Evolutionary conservation across 192 early-diverging fungal genomes (phyloP).

Genomic region (Dispira simplex): DNA sequence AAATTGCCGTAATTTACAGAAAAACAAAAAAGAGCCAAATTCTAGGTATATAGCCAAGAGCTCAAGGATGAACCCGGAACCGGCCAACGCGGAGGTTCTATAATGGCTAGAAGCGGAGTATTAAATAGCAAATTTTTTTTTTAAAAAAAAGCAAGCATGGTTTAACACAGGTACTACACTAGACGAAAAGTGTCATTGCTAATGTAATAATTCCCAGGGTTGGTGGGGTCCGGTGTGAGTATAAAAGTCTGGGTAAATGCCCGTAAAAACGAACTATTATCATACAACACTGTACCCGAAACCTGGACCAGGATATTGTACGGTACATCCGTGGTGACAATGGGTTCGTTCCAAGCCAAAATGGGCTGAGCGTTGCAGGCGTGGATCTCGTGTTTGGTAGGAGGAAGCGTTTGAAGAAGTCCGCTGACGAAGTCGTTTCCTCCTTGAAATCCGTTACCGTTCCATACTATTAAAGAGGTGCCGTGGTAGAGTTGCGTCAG

Average conservation of each 20-base stretch:
- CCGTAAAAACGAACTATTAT: background rate
- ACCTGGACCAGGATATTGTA: slow-evolving; percentile 7
- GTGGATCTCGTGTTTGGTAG: slow-evolving; percentile 8
- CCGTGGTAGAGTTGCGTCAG: background rate
- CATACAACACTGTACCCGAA: background rate
- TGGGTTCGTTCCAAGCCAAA: slow-evolving; percentile 3
- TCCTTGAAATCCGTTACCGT: background rate
- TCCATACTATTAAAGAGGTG: slow-evolving; percentile 6
- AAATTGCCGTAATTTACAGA: too few species aligned
- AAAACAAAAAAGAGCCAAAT: too few species aligned
- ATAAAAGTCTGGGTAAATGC: slow-evolving; percentile 8
- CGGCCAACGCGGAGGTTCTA: too few species aligned
- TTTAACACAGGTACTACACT: background rate
- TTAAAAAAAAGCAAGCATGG: too few species aligned
- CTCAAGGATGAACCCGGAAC: too few species aligned
- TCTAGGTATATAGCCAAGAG: too few species aligned
- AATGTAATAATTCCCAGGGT: background rate
- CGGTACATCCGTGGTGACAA: too few species aligned
- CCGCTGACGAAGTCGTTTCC: background rate
- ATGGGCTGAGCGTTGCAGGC: slow-evolving; percentile 1
- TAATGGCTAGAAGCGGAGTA: too few species aligned
- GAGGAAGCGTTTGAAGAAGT: background rate
- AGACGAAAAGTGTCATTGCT: slow-evolving; percentile 10
- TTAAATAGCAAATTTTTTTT: too few species aligned
- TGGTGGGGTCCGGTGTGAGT: background rate